Evolutionary conservation across 2,329 filamentous ascomycete genomes (phyloP).

Genomic region (Fusarium vanettenii): DNA sequence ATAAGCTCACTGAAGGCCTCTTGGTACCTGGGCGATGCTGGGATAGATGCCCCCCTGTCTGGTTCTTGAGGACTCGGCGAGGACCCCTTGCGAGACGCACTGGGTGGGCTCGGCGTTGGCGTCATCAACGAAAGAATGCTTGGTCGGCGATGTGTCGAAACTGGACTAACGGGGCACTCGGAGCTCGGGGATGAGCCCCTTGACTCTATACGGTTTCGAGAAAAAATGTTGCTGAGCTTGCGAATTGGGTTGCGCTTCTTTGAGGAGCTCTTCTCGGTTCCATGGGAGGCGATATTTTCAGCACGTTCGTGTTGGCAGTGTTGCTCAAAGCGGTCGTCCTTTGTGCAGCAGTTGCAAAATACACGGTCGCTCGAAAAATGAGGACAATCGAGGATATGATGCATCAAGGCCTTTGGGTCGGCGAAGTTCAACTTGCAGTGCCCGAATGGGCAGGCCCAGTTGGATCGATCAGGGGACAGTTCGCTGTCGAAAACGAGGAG

Average conservation of each 20-base stretch:
- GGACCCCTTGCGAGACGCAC: neutral
- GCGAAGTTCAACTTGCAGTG: conserved; percentile 1
- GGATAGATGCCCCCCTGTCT: neutral
- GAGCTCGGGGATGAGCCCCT: neutral
- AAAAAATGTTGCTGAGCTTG: conserved; percentile 1
- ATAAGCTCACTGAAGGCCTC: neutral
- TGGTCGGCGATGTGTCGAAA: neutral
- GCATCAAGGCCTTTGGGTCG: neutral
- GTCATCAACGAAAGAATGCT: neutral
- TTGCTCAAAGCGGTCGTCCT: neutral
- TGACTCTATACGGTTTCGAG: neutral
- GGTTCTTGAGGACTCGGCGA: neutral
- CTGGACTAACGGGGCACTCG: neutral
- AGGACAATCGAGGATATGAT: neutral
- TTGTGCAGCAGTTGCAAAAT: conserved; percentile 5
- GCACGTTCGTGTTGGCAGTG: neutral
- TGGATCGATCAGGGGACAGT: neutral
- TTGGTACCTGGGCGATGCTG: neutral
- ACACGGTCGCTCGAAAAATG: neutral
- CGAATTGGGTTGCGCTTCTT: neutral
- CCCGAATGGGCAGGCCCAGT: conserved; percentile 4
- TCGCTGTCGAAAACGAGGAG: neutral
- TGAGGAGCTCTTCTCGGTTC: neutral
- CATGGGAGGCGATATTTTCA: neutral
- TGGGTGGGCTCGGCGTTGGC: neutral